Base-by-base conservation (phyloP, 805 yeast genomes). In the Hermanozyma aechmeae region DNA sequence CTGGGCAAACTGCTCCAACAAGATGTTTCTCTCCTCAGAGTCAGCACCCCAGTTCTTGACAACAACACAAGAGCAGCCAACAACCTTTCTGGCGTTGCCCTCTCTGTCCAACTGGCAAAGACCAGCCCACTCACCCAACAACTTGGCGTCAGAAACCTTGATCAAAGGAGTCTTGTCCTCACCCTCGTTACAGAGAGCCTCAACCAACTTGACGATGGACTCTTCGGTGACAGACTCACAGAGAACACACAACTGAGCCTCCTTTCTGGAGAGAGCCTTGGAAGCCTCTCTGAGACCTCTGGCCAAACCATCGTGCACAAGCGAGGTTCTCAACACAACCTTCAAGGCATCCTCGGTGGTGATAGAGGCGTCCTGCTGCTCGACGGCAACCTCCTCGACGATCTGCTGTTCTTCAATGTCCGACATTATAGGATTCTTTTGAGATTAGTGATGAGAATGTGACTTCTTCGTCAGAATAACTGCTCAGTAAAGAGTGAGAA, bases 61-160 rank as follows among this genome's bases (percentile, higher is more conserved):
- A 57, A 92, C 98, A 63, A 89, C 96, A 71, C 95, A 89, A 56
- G 97, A 87, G 71, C 96, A 94, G 73, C 98, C 98, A 66, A 92
- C 98, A 58, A 92, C 97, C 85, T 92, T 92, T 79, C 96, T 86
- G 73, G 97, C 96, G 77, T 89, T 86, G 74, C 98, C 99, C 59
- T 92, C 97, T 74, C 96, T 85, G 93, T 92, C 97, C 59, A 89
- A 79, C 73, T 86, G 85, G 76, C 96, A 92, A 55, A 92, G 77
- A 82, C 98, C 98, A 61, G 97, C 97, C 98, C 98, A 92, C 78
- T 92, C 97, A 79, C 99, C 99, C 65, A 92, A 79, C 76, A 85
- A 83, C 81, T 92, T 92, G 63, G 97, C 96, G 65, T 92, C 98
- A 56, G 97, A 83, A 55, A 92, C 97, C 82, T 92, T 92, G 81